Base-by-base conservation (phyloP, 768 basidiomycete genomes). In the Astraeus odoratus region DNA sequence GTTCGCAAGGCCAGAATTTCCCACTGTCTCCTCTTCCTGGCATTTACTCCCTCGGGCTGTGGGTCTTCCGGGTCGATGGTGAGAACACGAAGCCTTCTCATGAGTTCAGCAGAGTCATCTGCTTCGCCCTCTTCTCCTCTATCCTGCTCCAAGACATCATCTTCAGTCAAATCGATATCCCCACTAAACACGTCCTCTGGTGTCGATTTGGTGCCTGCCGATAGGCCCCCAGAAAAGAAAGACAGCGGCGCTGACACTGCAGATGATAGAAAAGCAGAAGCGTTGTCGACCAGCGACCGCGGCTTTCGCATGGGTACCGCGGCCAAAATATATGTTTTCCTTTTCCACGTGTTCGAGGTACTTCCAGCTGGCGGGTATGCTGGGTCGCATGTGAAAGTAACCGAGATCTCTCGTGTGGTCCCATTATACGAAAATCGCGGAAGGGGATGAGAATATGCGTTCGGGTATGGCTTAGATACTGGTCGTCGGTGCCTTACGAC, bases 401-500 rank as follows among this genome's bases (percentile, higher is more conserved):
- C 73, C 1, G 69, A 67, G 44, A 91, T 80, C 44, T 83, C 76
- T 20, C 73, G 74, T 3, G 75, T 78, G 33, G 70, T 58, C 18
- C 61, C 55, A 34, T 71, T 66, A 58, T 81, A 87, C 0, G 69
- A 72, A 59, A 90, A 90, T 40, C 67, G 76, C 4, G 88, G 88
- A 20, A 84, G 73, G 3, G 83, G 80, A 54, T 91, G 89, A 4
- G 86, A 80, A 57, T 82, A 84, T 22, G 68, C 57, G 56, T 89
- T 91, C 2, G 89, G 89, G 57, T 80, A 91, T 5, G 88, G 89
- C 31, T 75, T 67, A 15, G 84, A 83, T 24, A 86, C 64, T 0
- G 86, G 89, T 38, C 85, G 76, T 43, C 88, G 70, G 61, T 89
- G 88, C 42, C 89, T 78, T 26, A 90, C 66, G 6, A 86, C 85